Evolutionary conservation across 768 basidiomycete genomes (phyloP).

Genomic region (Agaricus sinodeliciosus): DNA sequence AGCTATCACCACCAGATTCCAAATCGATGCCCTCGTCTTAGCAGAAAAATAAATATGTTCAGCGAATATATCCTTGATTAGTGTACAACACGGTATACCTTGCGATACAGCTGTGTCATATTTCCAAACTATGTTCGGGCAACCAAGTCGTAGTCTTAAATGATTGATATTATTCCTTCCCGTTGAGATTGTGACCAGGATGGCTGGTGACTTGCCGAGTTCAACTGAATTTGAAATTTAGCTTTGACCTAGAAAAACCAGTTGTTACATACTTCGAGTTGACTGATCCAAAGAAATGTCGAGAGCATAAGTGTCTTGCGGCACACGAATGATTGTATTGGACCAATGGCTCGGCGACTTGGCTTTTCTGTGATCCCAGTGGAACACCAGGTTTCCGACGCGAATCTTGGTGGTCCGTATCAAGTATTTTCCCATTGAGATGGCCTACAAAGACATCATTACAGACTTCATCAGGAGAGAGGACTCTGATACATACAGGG

Average conservation of each 20-base stretch:
- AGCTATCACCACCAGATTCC: constrained; percentile 31
- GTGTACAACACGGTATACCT: constrained; percentile 16
- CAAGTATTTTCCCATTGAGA: constrained; percentile 61
- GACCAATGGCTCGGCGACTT: constrained; percentile 22
- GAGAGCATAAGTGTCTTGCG: constrained; percentile 54
- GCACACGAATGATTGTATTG: constrained; percentile 46
- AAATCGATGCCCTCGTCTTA: constrained; percentile 20
- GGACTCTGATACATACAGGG: constrained; percentile 44
- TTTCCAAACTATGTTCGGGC: constrained; percentile 49
- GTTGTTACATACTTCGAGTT: constrained; percentile 8
- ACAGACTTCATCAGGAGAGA: background rate
- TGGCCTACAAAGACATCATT: constrained; percentile 39
- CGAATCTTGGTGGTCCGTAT: constrained; percentile 65
- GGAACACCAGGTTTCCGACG: constrained; percentile 57
- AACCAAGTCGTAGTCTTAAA: constrained; percentile 46
- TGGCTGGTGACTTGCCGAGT: constrained; percentile 49
- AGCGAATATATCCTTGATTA: background rate
- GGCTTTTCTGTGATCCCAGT: constrained; percentile 50
- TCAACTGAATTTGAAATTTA: constrained; percentile 39
- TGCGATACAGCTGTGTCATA: constrained; percentile 34
- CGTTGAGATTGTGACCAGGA: constrained; percentile 53
- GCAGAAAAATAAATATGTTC: background rate
- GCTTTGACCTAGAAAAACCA: background rate
- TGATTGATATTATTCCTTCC: constrained; percentile 62
- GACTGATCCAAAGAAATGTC: constrained; percentile 62